Percentiles rank a stretch among this genome's conserved stretches.
Evolutionary conservation across 2,329 filamentous ascomycete species (phyloP).

Genomic region (Mariannaea elegans): DNA sequence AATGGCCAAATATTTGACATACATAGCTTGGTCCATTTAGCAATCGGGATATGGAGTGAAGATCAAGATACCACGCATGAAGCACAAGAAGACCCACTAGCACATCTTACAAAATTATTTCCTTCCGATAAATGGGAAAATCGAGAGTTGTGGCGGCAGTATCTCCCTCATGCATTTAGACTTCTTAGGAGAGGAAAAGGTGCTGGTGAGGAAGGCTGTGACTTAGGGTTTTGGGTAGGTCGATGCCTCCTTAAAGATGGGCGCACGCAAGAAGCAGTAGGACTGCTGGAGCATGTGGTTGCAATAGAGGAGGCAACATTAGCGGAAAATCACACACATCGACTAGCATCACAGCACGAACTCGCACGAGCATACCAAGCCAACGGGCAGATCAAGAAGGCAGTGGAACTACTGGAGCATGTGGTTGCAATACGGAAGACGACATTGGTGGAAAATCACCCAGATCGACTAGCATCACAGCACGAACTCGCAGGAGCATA

Average conservation of each 20-base stretch:
- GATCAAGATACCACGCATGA: conserved; percentile 34
- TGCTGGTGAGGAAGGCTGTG: not conserved
- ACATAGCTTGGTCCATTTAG: conserved; percentile 49
- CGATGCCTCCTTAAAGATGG: not conserved
- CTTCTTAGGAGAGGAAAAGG: not conserved
- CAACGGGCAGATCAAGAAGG: too few species aligned
- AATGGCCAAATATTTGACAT: conserved; percentile 44
- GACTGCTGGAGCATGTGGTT: too few species aligned
- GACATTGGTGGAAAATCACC: too few species aligned
- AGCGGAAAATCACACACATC: too few species aligned
- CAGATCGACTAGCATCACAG: too few species aligned
- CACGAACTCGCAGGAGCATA: too few species aligned
- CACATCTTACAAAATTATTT: conserved; percentile 14
- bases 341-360: too few species aligned
- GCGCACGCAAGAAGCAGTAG: not conserved
- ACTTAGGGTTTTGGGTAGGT: not conserved
- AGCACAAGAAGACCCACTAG: not conserved
- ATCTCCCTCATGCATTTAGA: conserved; percentile 6
- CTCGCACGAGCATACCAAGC: too few species aligned
- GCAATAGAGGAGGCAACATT: too few species aligned
- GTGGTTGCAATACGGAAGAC: too few species aligned
- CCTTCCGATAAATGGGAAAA: not conserved
- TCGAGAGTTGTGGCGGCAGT: conserved; percentile 14
- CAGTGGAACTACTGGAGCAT: too few species aligned
- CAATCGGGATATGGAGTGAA: conserved; percentile 39